Evolutionary conservation across 2,329 filamentous ascomycete genomes (phyloP), one percentile per base, ranked within the genome.

Genomic region (Diaporthe australafricana): DNA sequence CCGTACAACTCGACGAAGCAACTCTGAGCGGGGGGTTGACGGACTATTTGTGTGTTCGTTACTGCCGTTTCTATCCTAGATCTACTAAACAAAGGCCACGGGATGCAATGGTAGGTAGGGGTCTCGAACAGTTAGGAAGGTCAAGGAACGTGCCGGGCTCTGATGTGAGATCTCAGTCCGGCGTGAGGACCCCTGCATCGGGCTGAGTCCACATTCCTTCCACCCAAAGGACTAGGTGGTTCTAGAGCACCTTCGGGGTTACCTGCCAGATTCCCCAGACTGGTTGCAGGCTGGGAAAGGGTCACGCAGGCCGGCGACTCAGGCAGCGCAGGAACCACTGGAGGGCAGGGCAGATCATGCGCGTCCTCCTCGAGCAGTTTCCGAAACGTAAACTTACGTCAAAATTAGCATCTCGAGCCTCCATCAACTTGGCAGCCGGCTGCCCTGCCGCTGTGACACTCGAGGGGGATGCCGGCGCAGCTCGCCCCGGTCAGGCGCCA

Each of bases 311-410:
- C 22, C 16, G 60, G 9, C 60, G 60, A 65, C 45, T 65, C 60
- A 50, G 45, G 30, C 30, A 22, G 47, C 60, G 67, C 53, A 60
- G 53, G 53, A 48, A 69, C 67, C 35, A 14, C 53, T 32, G 32
- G 45, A 60, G 40, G 32, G 40, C 53, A 60, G 38, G 50, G 47
- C 22, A 60, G 67, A 57, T 69, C 67, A 69, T 50, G 56, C 50
- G 45, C 56, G 45, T 30, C 53, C 16, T 60, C 17, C 40, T 30
- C 53, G 3, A 30, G 27, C 67, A 40, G 30, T 57, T n/a, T 60
- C 40, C 45, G 45, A 48, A 50, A 60, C 42, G 42, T 48, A 60
- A 47, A 48, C 35, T 69, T 69, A 69, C 67, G 67, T 69, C 67
- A 60, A 60, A 40, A 60, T 60, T 48, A 60, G 50, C 32, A 50